Percentiles rank a stretch among this genome's conserved stretches.
Conservation (phyloP, 108 stramenopile genomes). For the Pseudonitzschia multiseries region DNA sequence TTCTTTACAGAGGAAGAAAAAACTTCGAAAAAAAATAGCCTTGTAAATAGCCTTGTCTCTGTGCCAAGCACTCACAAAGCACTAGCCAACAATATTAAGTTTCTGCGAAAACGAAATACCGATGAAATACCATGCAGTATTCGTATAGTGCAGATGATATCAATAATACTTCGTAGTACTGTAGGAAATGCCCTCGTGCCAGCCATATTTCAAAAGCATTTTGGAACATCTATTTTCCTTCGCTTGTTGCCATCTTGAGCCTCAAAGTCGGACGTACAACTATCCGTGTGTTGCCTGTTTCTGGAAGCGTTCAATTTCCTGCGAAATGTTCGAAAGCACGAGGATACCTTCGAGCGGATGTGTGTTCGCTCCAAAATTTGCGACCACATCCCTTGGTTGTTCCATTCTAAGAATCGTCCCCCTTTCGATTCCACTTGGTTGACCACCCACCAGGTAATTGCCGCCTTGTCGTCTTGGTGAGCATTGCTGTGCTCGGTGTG, state of each 20-base stretch:
- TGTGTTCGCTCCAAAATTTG: slow-evolving; percentile 8
- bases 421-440: slow-evolving; percentile 17
- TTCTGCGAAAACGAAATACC: too few relatives aligned
- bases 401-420: slow-evolving; percentile 13
- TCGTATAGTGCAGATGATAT: too few relatives aligned
- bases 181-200: too few relatives aligned
- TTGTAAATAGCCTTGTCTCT: too few relatives aligned
- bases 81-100: too few relatives aligned
- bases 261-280: slow-evolving; percentile 7
- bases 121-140: too few relatives aligned
- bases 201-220: too few relatives aligned
- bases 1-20: too few relatives aligned
- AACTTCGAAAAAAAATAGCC: too few relatives aligned
- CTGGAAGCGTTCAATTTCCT: slow-evolving; percentile 11
- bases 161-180: too few relatives aligned
- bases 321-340: slow-evolving; percentile 14
- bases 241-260: slow-evolving; percentile 1
- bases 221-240: not conserved
- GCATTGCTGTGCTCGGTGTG: slow-evolving; percentile 10
- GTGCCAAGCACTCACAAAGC: too few relatives aligned
- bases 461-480: slow-evolving; percentile 11
- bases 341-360: slow-evolving; percentile 17
- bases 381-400: slow-evolving; percentile 9
- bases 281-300: slow-evolving; percentile 1
- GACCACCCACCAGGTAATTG: slow-evolving; percentile 12